Percentiles rank a stretch among this genome's conserved stretches.
Evolutionary conservation across 176 grass and related monocot species (phyloP).

Genomic region (Poa annua): DNA sequence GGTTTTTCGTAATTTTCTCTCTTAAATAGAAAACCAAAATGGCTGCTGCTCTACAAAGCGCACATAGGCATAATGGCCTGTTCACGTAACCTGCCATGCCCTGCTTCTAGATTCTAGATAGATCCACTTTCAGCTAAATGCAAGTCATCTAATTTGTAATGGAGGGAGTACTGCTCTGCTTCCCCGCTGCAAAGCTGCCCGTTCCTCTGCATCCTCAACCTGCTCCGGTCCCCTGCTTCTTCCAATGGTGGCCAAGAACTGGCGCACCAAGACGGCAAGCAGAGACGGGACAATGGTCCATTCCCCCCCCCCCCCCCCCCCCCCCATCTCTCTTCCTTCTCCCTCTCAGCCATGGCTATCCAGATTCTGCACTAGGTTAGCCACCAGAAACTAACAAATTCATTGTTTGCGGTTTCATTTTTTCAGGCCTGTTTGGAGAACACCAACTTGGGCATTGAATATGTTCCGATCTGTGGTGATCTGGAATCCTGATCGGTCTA

Average conservation of each 20-base stretch:
- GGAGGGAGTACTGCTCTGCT: not conserved
- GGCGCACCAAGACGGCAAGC: not conserved
- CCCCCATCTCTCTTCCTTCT: not conserved
- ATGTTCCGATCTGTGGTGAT: not conserved
- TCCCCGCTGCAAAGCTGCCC: not conserved
- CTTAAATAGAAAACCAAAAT: slow-evolving; percentile 3
- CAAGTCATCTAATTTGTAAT: too few species aligned
- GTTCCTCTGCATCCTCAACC: not conserved
- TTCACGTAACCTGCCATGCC: not conserved
- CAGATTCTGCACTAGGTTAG: not conserved
- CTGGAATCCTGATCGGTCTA: not conserved
- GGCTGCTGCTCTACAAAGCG: not conserved
- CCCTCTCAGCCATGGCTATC: not conserved
- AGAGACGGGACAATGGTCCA: not conserved
- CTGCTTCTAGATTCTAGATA: too few species aligned
- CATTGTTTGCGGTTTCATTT: not conserved
- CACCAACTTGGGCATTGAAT: not conserved
- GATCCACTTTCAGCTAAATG: too few species aligned
- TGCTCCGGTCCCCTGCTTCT: not conserved
- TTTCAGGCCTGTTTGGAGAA: not conserved
- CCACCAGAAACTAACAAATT: not conserved
- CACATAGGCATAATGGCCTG: not conserved
- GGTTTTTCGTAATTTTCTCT: not conserved
- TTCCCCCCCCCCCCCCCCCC: not conserved
- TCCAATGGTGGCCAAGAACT: not conserved